Evolutionary conservation across 768 basidiomycete genomes (phyloP), one percentile per base, ranked within the genome.

Genomic region (Psilocybe tampanensis): DNA sequence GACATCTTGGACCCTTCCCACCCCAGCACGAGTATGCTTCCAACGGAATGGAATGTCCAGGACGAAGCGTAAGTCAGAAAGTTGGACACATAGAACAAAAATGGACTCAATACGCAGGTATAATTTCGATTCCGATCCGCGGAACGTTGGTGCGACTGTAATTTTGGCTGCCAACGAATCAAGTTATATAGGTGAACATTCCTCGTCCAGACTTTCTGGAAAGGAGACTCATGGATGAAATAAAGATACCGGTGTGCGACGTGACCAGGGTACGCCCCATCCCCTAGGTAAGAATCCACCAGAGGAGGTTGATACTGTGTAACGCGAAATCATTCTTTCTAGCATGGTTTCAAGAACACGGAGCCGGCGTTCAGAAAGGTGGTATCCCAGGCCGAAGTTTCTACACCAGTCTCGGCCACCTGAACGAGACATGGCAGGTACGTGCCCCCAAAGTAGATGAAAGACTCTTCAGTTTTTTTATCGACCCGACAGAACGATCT

Each of bases 281-380:
- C 93, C 93, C 2, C 82, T 86, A 62, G 89, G 90, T 86, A 68
- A 61, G 76, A 62, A 23, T 24, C 24, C 2, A 18, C 24, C 4
- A 17, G 9, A 2, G 39, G 6, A 33, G 32, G 19, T 29, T 19
- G 41, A 21, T 43, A 23, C 13, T 15, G 22, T 39, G 15, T 34
- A 23, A 5, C 2, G 1, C 26, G 15, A 54, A 52, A 42, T 47
- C 9, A 22, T 21, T 7, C 26, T 26, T 43, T 21, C 45, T 59
- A 92, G 92, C 94, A 19, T 95, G 92, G 92, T 94, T 82, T 68
- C 92, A 93, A 70, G 86, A 88, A 60, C 80, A 77, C 2, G 89
- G 89, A 17, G 84, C 86, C 24, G 90, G 90, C 0, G 82, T 84
- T 3, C 75, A 82, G 60, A 68, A 66, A 23, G 70, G 76, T 18